A percentile compares a stretch with the other conserved stretches of the same genome.
These are phyloP conservation scores for Salix viminalis DNA, from an alignment of 345 rosid genomes.

Conservation along the genomic window DNA sequence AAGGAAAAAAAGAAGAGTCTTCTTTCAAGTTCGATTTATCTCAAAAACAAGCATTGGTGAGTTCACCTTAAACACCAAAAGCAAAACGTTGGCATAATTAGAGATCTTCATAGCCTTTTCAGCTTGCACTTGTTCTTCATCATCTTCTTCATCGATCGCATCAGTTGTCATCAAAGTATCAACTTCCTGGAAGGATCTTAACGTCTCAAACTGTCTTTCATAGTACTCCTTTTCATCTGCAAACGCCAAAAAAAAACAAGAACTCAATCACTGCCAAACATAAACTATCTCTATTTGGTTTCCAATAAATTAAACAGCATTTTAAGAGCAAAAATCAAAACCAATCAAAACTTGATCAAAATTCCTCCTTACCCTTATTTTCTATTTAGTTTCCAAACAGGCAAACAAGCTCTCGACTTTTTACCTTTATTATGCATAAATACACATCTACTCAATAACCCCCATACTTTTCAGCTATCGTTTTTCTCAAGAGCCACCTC, in stretches of 20 bases:
- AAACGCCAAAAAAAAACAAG: background rate
- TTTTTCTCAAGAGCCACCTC: background rate
- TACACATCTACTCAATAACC: background rate
- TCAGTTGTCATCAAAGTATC: conserved; percentile 40
- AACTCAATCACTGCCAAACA: background rate
- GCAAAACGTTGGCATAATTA: conserved; percentile 64
- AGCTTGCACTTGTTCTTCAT: conserved; percentile 40
- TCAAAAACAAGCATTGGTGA: background rate
- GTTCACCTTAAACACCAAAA: conserved; percentile 66
- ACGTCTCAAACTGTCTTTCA: conserved; percentile 58
- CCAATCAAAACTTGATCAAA: background rate
- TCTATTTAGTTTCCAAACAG: conserved; percentile 7
- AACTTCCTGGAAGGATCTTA: conserved; percentile 76
- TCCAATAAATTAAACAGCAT: background rate
- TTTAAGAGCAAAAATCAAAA: no score
- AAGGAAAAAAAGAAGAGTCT: background rate
- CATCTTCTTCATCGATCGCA: conserved; percentile 22
- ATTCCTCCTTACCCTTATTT: background rate
- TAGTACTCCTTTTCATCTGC: conserved; percentile 75
- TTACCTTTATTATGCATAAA: background rate
- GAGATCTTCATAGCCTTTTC: conserved; percentile 81
- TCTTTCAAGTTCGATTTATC: background rate
- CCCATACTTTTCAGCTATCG: background rate
- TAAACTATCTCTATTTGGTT: background rate
- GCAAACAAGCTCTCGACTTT: conserved; percentile 8